A percentile compares a stretch with the other conserved stretches of the same genome.
Evolutionary conservation across 257 asterid genomes (phyloP).

Genomic region (Solanum dulcamara): DNA sequence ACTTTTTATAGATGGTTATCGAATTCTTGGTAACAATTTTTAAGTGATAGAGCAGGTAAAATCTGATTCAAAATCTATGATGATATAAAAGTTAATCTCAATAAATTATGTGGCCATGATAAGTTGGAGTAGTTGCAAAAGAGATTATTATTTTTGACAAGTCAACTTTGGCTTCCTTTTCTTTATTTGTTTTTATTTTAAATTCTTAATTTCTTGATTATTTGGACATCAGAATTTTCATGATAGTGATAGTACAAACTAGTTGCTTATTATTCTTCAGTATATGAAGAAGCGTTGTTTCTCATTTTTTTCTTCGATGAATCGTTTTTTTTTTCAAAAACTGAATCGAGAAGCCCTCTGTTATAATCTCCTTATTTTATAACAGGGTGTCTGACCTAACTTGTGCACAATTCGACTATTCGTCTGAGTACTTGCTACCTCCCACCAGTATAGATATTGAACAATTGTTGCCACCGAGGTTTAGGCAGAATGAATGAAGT

Average conservation of each 20-base stretch:
- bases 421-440: accelerated
- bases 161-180: not conserved
- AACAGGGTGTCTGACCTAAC: accelerated
- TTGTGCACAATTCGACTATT: not conserved
- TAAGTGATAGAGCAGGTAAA: no score
- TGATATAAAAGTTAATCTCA: not conserved
- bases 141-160: not conserved
- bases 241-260: not conserved
- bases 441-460: not conserved
- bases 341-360: no score
- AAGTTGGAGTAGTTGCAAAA: not conserved
- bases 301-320: no score
- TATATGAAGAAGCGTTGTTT: not conserved
- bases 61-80: no score
- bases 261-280: not conserved
- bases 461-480: not conserved
- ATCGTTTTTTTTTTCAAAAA: no score
- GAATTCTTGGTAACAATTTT: no score
- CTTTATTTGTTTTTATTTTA: not conserved
- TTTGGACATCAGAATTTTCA: not conserved
- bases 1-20: not conserved
- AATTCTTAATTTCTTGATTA: not conserved
- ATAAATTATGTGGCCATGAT: slow-evolving; percentile 1
- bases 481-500: not conserved
- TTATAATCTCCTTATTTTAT: not conserved